A percentile compares a stretch with the other conserved stretches of the same genome.
phyloP scores from a whole-genome alignment of 2,329 filamentous ascomycete species.

The Camptophora hylomeconis region DNA sequence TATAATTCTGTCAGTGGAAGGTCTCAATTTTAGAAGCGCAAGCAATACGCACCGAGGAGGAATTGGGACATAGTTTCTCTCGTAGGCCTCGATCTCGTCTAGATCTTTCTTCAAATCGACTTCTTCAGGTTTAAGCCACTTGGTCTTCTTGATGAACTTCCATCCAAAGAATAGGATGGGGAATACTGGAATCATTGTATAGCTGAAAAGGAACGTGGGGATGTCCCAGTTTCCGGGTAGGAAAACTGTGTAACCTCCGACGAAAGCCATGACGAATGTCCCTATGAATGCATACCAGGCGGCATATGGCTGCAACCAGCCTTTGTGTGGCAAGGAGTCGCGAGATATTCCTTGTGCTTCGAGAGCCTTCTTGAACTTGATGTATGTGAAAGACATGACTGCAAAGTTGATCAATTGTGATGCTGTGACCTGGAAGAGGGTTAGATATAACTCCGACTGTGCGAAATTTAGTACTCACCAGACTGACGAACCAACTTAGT shows the following conservation, averaged over 20 bases:
- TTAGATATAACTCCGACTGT: not conserved
- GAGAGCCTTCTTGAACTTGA: slow-evolving; percentile 59
- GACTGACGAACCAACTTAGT: slow-evolving; percentile 57
- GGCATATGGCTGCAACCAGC: slow-evolving; percentile 55
- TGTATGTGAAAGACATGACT: slow-evolving; percentile 56
- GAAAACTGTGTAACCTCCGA: slow-evolving; percentile 66
- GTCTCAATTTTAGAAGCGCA: not conserved
- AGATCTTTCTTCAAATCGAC: slow-evolving; percentile 51
- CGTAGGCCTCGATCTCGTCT: slow-evolving; percentile 56
- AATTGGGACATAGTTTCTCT: slow-evolving; percentile 42
- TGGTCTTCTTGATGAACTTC: slow-evolving; percentile 57
- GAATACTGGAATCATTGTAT: slow-evolving; percentile 61
- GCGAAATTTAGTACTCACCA: slow-evolving; percentile 28
- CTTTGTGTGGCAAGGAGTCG: slow-evolving; percentile 56
- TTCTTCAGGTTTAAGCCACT: slow-evolving; percentile 41
- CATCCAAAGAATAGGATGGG: slow-evolving; percentile 56
- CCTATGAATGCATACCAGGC: slow-evolving; percentile 53
- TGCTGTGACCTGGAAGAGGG: slow-evolving; percentile 42
- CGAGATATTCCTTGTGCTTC: slow-evolving; percentile 56
- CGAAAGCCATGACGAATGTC: slow-evolving; percentile 58
- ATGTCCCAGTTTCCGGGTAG: slow-evolving; percentile 55
- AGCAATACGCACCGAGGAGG: slow-evolving; percentile 37
- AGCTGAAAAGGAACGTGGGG: slow-evolving; percentile 62
- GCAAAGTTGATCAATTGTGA: slow-evolving; percentile 63
- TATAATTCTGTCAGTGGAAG: slow-evolving; percentile 2